phyloP scores from a whole-genome alignment of 352 stramenopile genomes.

The Peronospora tabacina region DNA sequence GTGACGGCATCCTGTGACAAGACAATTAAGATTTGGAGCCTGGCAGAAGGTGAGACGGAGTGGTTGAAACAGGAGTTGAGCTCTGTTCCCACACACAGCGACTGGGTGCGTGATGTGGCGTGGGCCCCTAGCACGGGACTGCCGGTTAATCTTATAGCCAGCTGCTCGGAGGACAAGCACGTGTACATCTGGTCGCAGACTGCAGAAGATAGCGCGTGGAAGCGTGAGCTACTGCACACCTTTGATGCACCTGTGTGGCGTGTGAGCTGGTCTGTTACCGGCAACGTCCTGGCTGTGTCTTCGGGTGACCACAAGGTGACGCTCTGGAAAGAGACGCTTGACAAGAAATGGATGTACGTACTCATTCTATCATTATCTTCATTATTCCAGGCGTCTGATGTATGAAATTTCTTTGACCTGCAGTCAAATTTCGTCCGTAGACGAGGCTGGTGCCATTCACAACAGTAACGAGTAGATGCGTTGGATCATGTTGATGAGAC shows the following conservation, averaged over 20 bases:
- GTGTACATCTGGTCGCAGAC: constrained; percentile 95
- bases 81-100: constrained; percentile 80
- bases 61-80: constrained; percentile 78
- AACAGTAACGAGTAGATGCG: constrained; percentile 54
- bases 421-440: constrained; percentile 86
- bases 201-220: constrained; percentile 76
- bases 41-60: constrained; percentile 59
- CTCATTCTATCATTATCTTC: neutral
- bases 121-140: constrained; percentile 92
- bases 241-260: constrained; percentile 97
- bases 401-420: constrained; percentile 11
- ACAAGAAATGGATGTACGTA: constrained; percentile 93
- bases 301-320: constrained; percentile 95
- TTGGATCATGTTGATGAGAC: constrained; percentile 7
- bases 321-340: constrained; percentile 97
- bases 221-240: constrained; percentile 87
- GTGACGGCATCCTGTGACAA: constrained; percentile 98
- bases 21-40: constrained; percentile 93
- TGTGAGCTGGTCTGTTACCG: constrained; percentile 97
- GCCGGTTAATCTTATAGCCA: constrained; percentile 92
- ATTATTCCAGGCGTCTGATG: neutral
- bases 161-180: constrained; percentile 84
- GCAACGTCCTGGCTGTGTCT: constrained; percentile 96
- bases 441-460: constrained; percentile 76
- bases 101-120: constrained; percentile 96